Percentiles rank a stretch among this genome's conserved stretches.
Conservation (phyloP, 441 rosid species). For the Erysimum cheiri region DNA sequence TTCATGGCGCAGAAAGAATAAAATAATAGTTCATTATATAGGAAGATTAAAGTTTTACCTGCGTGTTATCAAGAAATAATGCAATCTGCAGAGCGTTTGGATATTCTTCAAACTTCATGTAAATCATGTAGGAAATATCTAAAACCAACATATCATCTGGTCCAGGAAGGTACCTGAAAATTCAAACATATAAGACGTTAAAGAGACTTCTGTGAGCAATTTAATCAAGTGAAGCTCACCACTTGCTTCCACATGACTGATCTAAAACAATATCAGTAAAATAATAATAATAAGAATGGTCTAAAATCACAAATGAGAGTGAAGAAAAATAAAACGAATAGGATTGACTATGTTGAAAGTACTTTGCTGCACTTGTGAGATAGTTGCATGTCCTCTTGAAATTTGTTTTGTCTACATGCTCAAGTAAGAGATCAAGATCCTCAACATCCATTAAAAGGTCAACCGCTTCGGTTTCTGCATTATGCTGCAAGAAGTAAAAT, state of each 20-base stretch:
- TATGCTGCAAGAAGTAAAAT: conserved; percentile 66
- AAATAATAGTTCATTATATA: conserved; percentile 16
- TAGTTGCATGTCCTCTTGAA: conserved; percentile 94
- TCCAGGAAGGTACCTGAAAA: conserved; percentile 55
- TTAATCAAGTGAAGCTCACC: conserved; percentile 22
- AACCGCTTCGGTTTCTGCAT: conserved; percentile 99
- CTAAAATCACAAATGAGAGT: conserved; percentile 15
- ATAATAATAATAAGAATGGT: background rate
- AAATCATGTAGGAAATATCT: conserved; percentile 84
- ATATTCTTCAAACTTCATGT: conserved; percentile 78
- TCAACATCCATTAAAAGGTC: conserved; percentile 99
- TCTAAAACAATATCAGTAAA: background rate
- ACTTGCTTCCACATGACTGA: conserved; percentile 8
- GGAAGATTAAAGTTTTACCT: conserved; percentile 54
- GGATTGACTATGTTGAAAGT: conserved; percentile 27
- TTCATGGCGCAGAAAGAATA: conserved; percentile 19
- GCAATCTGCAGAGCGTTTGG: conserved; percentile 94
- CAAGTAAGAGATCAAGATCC: conserved; percentile 88
- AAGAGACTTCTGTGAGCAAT: conserved; percentile 6
- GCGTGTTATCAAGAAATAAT: conserved; percentile 77
- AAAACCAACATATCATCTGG: conserved; percentile 89
- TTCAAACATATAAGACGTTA: background rate
- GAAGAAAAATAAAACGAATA: background rate
- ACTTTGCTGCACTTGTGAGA: conserved; percentile 94
- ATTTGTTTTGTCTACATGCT: conserved; percentile 85